Base-by-base conservation (phyloP, 2,329 filamentous ascomycete species). In the Fusarium sp. region DNA sequence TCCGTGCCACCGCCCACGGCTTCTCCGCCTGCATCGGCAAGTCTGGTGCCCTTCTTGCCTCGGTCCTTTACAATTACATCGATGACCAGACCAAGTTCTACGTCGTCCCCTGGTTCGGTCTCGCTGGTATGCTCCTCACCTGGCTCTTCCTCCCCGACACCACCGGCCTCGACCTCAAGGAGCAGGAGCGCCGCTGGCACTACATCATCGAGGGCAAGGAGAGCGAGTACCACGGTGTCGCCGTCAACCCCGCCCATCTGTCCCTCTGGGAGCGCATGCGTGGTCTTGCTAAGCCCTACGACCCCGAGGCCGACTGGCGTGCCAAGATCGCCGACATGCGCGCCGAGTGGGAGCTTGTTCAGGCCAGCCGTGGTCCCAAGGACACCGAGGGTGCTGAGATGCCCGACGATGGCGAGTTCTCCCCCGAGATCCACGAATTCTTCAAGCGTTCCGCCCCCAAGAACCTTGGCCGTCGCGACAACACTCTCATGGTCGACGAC, bases 1-100 rank as follows among this genome's bases (percentile, higher is more conserved):
- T 98, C 77, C 95, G 96, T 79, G 96, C 96, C 76, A 95, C 94
- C 20, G 96, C 96, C 61, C 96, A 98, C 87, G 96, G 96, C 66
- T 94, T 98, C 85, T 95, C 94, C n/a, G 96, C 96, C 73, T 96
- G 95, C 66, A 87, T 93, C 65, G 96, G 96, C 81, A 98, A 98
- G 85, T 85, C 94, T 1, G 96, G 96, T 74, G 96, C 96, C 38
- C 90, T 98, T 22, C 88, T 95, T 43, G 95, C 96, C 33, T 92
- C 95, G 1, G 91, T 98, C 4, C 87, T 98, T 57, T 98, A 97
- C 91, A 97, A 96, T 88, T 98, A 98, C 88, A 98, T 98, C 83
- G 90, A 91, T 82, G 92, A 90, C 2, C 91, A 93, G 82, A 93
- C 89, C 71, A 97, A 96, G 83, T 98, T 98, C 87, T 92, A 95